These are phyloP conservation scores for Ephemerocybe angulata DNA, from an alignment of 768 basidiomycete species.

Conservation along the genomic window DNA sequence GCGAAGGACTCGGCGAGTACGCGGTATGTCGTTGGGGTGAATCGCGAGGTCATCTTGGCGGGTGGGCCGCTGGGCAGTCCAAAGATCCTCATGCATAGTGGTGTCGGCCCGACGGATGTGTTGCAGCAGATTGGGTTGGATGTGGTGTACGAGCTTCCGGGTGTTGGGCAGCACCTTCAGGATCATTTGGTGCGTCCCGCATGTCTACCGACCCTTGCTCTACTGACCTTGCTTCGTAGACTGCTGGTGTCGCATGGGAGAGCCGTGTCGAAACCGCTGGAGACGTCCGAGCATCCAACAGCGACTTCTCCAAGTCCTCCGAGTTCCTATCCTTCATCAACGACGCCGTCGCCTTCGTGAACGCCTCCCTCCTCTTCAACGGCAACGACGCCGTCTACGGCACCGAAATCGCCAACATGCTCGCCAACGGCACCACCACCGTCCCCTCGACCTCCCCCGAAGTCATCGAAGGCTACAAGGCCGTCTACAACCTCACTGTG, in stretches of 20 bases:
- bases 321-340: slow-evolving; percentile 57
- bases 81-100: slow-evolving; percentile 48
- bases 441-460: slow-evolving; percentile 42
- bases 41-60: slow-evolving; percentile 47
- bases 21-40: slow-evolving; percentile 46
- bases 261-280: slow-evolving; percentile 30
- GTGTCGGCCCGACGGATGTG: slow-evolving; percentile 49
- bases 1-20: slow-evolving; percentile 30
- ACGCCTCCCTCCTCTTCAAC: slow-evolving; percentile 45
- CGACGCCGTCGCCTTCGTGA: slow-evolving; percentile 59
- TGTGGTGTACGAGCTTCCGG: slow-evolving; percentile 41
- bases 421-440: slow-evolving; percentile 23
- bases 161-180: slow-evolving; percentile 54
- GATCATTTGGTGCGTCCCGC: slow-evolving; percentile 41
- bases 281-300: slow-evolving; percentile 24
- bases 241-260: slow-evolving; percentile 26
- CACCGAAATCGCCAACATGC: slow-evolving; percentile 22
- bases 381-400: slow-evolving; percentile 15
- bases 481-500: slow-evolving; percentile 45
- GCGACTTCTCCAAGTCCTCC: slow-evolving; percentile 30
- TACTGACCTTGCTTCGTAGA: slow-evolving; percentile 10
- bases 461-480: slow-evolving; percentile 51
- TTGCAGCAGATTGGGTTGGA: slow-evolving; percentile 40
- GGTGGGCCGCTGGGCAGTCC: slow-evolving; percentile 50
- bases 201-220: neutral